These are phyloP conservation scores for Massarina eburnea DNA, from an alignment of 2,329 filamentous ascomycete genomes.

Conservation along the genomic window DNA sequence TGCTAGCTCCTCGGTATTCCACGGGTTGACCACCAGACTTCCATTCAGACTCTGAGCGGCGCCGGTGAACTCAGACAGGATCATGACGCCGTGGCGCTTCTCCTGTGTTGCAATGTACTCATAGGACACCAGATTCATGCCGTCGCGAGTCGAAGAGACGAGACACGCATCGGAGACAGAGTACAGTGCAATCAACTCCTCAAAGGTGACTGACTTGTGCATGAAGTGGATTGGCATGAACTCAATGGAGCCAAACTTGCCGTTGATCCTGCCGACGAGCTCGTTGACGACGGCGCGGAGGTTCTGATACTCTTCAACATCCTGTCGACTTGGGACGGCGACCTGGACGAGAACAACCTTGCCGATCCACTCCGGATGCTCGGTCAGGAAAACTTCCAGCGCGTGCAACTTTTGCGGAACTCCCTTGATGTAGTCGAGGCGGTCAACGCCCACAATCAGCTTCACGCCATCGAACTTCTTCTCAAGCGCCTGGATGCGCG, in stretches of 20 bases:
- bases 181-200: conserved; percentile 92
- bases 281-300: conserved; percentile 94
- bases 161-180: conserved; percentile 90
- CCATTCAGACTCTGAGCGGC: conserved; percentile 94
- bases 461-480: conserved; percentile 95
- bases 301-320: conserved; percentile 98
- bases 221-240: conserved; percentile 99
- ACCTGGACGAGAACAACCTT: conserved; percentile 97
- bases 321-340: conserved; percentile 89
- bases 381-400: conserved; percentile 92
- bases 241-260: conserved; percentile 93
- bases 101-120: conserved; percentile 96
- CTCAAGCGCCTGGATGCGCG: conserved; percentile 80
- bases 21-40: conserved; percentile 92
- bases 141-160: conserved; percentile 92
- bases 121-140: conserved; percentile 98
- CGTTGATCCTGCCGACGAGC: conserved; percentile 94
- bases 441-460: conserved; percentile 94
- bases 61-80: conserved; percentile 94
- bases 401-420: conserved; percentile 97
- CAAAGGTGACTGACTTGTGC: conserved; percentile 92
- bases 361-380: conserved; percentile 97
- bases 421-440: conserved; percentile 98
- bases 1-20: conserved; percentile 96
- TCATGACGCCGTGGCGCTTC: conserved; percentile 87